These are phyloP conservation scores for Pyrenopolyporus hunteri DNA, from an alignment of 495 filamentous ascomycete genomes.

Conservation along the genomic window DNA sequence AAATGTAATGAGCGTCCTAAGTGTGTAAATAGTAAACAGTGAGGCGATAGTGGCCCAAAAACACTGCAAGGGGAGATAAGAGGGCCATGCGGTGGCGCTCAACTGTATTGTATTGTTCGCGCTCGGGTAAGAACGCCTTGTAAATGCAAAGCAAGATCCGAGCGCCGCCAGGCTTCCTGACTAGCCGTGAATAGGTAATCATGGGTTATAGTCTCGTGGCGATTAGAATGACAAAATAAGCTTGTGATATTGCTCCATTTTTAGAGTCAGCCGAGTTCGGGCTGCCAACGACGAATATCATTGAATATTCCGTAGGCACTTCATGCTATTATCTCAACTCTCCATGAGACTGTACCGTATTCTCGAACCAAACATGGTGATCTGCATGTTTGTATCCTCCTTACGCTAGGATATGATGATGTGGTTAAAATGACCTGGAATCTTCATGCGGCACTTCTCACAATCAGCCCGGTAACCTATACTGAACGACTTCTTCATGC, in stretches of 20 bases:
- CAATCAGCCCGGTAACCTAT: conserved; percentile 89
- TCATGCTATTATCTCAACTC: not conserved
- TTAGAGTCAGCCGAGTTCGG: no score
- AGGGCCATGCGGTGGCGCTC: not conserved
- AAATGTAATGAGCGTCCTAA: conserved; percentile 17
- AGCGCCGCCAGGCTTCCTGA: no score
- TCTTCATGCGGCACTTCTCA: conserved; percentile 78
- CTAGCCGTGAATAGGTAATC: no score
- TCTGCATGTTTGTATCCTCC: not conserved
- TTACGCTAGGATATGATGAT: conserved; percentile 65
- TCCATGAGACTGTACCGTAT: not conserved
- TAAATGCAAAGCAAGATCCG: no score
- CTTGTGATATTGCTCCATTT: no score
- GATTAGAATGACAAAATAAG: no score
- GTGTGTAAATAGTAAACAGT: not conserved
- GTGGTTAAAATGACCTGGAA: conserved; percentile 89
- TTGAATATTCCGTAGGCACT: no score
- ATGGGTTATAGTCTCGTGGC: no score
- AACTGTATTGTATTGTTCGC: no score
- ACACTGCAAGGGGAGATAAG: conserved; percentile 2
- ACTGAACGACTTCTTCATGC: conserved; percentile 71
- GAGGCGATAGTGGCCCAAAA: not conserved
- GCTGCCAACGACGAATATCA: no score
- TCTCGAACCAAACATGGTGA: not conserved
- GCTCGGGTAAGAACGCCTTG: no score